Conservation (phyloP, 2,329 filamentous ascomycete genomes). For the Passalora sequoiae region DNA sequence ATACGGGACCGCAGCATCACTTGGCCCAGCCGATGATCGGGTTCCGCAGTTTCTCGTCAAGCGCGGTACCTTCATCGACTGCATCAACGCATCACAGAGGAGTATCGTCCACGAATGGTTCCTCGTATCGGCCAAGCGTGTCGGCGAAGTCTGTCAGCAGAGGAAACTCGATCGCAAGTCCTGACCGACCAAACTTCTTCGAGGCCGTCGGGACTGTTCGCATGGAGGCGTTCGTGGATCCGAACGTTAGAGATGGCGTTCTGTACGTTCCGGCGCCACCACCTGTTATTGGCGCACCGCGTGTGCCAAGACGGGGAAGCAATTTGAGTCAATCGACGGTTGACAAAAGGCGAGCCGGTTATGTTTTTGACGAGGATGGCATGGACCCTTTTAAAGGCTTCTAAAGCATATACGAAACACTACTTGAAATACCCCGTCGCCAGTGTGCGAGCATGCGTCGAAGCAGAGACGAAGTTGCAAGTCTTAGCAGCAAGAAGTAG, state of each 20-base stretch:
- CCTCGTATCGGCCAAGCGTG: constrained; percentile 23
- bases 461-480: too few relatives aligned
- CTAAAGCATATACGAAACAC: too few relatives aligned
- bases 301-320: constrained; percentile 25
- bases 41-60: constrained; percentile 70
- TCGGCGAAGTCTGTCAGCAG: constrained; percentile 27
- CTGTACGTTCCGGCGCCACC: constrained; percentile 31
- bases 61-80: constrained; percentile 39
- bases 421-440: too few relatives aligned
- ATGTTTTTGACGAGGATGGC: constrained; percentile 34
- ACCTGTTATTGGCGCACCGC: constrained; percentile 15
- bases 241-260: constrained; percentile 31
- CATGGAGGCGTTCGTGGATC: constrained; percentile 92
- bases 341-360: constrained; percentile 31
- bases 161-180: constrained; percentile 25
- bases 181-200: constrained; percentile 58
- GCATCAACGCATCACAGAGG: constrained; percentile 16
- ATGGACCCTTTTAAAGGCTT: constrained; percentile 36
- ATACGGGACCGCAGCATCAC: constrained; percentile 68
- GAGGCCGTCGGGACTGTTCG: constrained; percentile 85
- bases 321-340: constrained; percentile 28
- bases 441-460: too few relatives aligned
- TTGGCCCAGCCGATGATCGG: constrained; percentile 60
- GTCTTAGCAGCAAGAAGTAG: too few relatives aligned
- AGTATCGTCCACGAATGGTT: constrained; percentile 17